Base-by-base conservation (phyloP, 1,284 basidiomycete genomes). In the Inonotus hispidus region DNA sequence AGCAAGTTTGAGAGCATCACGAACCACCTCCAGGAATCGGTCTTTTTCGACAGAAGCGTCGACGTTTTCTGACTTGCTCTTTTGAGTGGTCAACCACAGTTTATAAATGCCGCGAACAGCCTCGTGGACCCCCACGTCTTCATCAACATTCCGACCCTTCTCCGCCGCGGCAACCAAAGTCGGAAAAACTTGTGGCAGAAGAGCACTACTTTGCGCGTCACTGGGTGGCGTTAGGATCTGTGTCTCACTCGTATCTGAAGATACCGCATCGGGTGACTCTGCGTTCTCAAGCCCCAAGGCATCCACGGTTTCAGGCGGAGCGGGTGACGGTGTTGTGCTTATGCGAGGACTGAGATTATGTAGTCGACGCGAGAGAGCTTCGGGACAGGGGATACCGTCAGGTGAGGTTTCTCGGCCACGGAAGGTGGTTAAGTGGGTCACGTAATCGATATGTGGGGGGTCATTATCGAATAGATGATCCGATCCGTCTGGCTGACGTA, bases 101-200 rank as follows among this genome's bases (percentile, higher is more conserved):
- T 68, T 72, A 68, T 79, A 85, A 32, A 84, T 65, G 7, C 79
- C 79, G 45, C 75, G 74, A 50, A 85, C 75, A 35, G 78, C 74
- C 32, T 75, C 73, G 55, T 65, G 72, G 61, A 75, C 65, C 10
- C 71, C 65, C 14, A 64, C 67, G 23, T 68, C 69, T n/a, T 56
- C 63, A 11, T 58, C 58, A 29, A 27, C 63, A 11, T 39, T 53
- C 27, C 29, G 50, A 25, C 45, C 23, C 21, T 64, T 61, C 29
- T 19, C 52, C 7, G 11, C n/a, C n/a, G n/a, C n/a, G n/a, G n/a
- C 46, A 10, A 55, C 35, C 13, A 25, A 43, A 4, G 25, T 29
- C 16, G 19, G 54, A 8, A n/a, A 52, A 8, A 27, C 19, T 37
- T n/a, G 49, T 19, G 25, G 13, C 4, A 13, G 32, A 21, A 35